These are phyloP conservation scores for Blastomyces gilchristii DNA, from an alignment of 2,329 filamentous ascomycete genomes.

Conservation along the genomic window DNA sequence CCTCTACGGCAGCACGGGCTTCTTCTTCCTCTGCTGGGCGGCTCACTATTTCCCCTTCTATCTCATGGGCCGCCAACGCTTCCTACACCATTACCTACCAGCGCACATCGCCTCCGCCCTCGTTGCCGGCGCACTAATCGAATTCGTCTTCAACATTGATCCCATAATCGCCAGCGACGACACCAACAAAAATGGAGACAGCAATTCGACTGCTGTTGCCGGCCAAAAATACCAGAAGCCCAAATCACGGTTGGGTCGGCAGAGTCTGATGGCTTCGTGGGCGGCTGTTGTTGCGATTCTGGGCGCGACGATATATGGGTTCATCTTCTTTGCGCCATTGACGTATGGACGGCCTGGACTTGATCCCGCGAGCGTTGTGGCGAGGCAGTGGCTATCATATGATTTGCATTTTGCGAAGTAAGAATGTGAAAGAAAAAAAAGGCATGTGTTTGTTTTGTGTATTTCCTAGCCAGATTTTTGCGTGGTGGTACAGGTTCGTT, in stretches of 20 bases:
- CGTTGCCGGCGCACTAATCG: constrained; percentile 80
- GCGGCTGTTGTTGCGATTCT: constrained; percentile 64
- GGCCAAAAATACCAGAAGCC: constrained; percentile 60
- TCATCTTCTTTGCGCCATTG: constrained; percentile 87
- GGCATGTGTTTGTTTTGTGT: neutral
- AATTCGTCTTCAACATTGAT: constrained; percentile 93
- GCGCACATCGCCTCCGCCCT: constrained; percentile 84
- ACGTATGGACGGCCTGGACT: constrained; percentile 93
- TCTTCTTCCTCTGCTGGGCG: constrained; percentile 97
- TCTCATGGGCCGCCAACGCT: constrained; percentile 95
- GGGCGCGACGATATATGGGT: constrained; percentile 58
- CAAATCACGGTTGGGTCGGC: constrained; percentile 66
- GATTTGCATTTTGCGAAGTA: constrained; percentile 99
- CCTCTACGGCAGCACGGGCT: constrained; percentile 95
- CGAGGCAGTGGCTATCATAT: constrained; percentile 92
- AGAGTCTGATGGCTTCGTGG: constrained; percentile 71
- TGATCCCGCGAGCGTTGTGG: constrained; percentile 62
- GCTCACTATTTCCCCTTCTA: constrained; percentile 97
- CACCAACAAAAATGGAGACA: constrained; percentile 24
- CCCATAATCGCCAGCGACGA: constrained; percentile 49
- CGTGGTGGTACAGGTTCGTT: neutral
- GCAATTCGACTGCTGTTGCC: constrained; percentile 28
- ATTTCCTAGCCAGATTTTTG: neutral
- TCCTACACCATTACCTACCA: constrained; percentile 94
- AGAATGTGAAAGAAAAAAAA: constrained; percentile 13